Conservation (phyloP, 2,329 filamentous ascomycete species). For the Penicillium sp. region DNA sequence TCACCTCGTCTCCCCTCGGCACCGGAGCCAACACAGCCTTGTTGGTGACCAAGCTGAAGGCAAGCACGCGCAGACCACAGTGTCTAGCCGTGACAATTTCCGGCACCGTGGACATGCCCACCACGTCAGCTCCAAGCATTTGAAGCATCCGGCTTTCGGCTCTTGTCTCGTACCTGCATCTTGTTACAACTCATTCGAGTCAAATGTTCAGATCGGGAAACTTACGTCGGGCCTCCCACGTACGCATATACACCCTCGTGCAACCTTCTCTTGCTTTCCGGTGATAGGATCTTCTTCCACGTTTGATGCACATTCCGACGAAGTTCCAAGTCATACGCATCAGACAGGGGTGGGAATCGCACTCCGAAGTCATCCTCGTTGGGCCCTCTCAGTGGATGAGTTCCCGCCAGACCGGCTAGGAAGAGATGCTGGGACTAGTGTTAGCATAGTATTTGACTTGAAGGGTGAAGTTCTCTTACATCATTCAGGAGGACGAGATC, state of each 20-base stretch:
- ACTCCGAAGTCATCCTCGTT: slow-evolving; percentile 65
- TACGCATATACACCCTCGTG: slow-evolving; percentile 69
- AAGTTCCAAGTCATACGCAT: slow-evolving; percentile 66
- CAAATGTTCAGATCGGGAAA: slow-evolving; percentile 4
- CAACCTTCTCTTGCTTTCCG: slow-evolving; percentile 53
- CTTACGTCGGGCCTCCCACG: slow-evolving; percentile 62
- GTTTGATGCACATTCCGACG: slow-evolving; percentile 59
- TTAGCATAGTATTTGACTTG: slow-evolving; percentile 14
- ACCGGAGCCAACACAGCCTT: slow-evolving; percentile 62
- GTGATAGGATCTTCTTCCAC: slow-evolving; percentile 54
- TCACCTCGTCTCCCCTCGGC: slow-evolving; percentile 58
- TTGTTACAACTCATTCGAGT: slow-evolving; percentile 14
- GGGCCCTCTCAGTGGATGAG: slow-evolving; percentile 63
- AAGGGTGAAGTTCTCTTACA: slow-evolving; percentile 40
- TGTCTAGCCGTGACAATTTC: slow-evolving; percentile 69
- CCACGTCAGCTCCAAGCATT: slow-evolving; percentile 65
- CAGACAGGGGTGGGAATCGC: slow-evolving; percentile 65
- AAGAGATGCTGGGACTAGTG: slow-evolving; percentile 58
- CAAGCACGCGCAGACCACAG: slow-evolving; percentile 63
- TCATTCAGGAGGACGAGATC: slow-evolving; percentile 68
- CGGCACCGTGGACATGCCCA: slow-evolving; percentile 71
- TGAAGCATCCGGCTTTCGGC: slow-evolving; percentile 66
- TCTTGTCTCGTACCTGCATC: slow-evolving; percentile 61
- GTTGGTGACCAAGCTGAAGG: slow-evolving; percentile 68
- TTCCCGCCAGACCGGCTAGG: slow-evolving; percentile 62